Conservation (phyloP, 2,329 filamentous ascomycete species). For the Curvularia lunata region DNA sequence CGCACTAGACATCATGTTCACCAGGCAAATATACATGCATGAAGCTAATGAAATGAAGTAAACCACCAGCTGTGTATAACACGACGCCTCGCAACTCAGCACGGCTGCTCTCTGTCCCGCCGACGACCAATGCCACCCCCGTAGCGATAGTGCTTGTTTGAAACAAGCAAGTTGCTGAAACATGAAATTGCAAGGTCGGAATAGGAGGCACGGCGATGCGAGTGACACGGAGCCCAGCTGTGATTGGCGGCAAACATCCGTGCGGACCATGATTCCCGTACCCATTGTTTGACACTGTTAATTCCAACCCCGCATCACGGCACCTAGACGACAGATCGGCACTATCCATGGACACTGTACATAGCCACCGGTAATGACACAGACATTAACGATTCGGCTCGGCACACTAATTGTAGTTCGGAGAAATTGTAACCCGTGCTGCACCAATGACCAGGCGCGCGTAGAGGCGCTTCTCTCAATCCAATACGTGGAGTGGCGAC, state of each 20-base stretch:
- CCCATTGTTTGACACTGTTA: not conserved
- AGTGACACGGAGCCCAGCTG: not conserved
- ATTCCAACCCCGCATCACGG: not conserved
- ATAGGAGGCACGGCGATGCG: not conserved
- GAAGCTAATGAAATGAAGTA: not conserved
- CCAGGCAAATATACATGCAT: not conserved
- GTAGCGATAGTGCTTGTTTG: not conserved
- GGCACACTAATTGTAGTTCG: slow-evolving; percentile 1
- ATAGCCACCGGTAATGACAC: slow-evolving; percentile 13
- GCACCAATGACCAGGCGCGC: slow-evolving; percentile 21
- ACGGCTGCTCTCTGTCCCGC: not conserved
- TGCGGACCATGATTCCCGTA: not conserved
- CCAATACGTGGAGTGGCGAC: slow-evolving; percentile 7
- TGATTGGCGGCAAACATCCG: slow-evolving; percentile 1
- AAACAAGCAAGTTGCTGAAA: not conserved
- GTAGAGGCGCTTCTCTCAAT: slow-evolving; percentile 6
- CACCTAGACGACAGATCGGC: not conserved
- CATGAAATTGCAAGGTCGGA: not conserved
- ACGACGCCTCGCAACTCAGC: not conserved
- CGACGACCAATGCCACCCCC: not conserved
- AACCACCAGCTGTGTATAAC: not conserved
- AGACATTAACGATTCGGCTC: not conserved
- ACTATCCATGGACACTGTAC: not conserved
- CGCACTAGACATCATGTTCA: not conserved
- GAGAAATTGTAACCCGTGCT: slow-evolving; percentile 18